Evolutionary conservation across 768 basidiomycete genomes (phyloP).

Genomic region (Tricholoma sp.): DNA sequence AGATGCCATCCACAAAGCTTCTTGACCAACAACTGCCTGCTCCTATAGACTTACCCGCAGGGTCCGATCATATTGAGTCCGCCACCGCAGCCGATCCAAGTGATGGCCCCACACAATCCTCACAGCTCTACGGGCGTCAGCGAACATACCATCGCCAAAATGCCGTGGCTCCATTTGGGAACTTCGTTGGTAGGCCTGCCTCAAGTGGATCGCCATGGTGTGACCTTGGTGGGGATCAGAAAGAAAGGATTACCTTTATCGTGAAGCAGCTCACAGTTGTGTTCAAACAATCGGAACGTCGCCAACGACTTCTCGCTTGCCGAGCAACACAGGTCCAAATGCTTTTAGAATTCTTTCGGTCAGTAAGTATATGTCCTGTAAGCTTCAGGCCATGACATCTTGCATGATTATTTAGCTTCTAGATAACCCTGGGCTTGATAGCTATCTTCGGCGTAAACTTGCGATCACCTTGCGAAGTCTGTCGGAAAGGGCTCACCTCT

Average conservation of each 20-base stretch:
- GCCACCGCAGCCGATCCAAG: neutral
- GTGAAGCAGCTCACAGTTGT: too few species aligned
- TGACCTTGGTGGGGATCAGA: neutral
- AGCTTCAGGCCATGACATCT: neutral
- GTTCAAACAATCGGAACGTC: neutral
- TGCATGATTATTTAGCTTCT: neutral
- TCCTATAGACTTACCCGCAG: neutral
- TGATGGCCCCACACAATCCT: neutral
- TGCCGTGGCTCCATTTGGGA: neutral
- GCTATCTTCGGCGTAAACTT: constrained; percentile 1
- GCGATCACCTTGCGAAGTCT: constrained; percentile 1
- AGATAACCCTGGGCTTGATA: neutral
- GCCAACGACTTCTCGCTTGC: neutral
- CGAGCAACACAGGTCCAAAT: neutral
- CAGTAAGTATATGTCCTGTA: neutral
- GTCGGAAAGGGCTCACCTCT: constrained; percentile 2
- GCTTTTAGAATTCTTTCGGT: neutral
- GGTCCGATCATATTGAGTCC: neutral
- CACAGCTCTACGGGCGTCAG: neutral
- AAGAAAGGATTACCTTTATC: neutral
- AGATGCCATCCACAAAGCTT: neutral
- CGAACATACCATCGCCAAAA: neutral
- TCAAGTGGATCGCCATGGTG: neutral
- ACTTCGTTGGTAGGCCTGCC: neutral
- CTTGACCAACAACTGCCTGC: neutral